Evolutionary conservation across 352 stramenopile species (phyloP).

Genomic region (Phytophthora palmivora): DNA sequence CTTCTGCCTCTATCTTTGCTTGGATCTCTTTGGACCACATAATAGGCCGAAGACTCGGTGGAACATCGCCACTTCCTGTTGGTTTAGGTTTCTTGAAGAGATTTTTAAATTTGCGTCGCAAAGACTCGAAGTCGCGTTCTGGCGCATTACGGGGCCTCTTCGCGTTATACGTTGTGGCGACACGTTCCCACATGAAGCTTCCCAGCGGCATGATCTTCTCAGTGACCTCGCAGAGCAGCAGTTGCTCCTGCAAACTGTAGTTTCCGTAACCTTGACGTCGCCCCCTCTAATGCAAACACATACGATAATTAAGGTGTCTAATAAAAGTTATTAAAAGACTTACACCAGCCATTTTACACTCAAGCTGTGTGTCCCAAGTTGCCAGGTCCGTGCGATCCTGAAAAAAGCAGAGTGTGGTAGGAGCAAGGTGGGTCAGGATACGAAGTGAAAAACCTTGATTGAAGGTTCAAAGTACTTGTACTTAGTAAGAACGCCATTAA

Average conservation of each 20-base stretch:
- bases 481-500: too few species aligned
- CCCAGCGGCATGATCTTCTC: slow-evolving; percentile 1
- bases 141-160: neutral
- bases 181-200: slow-evolving; percentile 2
- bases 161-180: neutral
- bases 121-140: slow-evolving; percentile 5
- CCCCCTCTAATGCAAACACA: too few species aligned
- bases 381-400: too few species aligned
- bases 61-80: neutral
- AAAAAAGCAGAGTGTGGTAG: too few species aligned
- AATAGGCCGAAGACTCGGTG: neutral
- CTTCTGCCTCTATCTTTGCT: neutral
- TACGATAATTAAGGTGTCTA: too few species aligned
- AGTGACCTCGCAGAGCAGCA: neutral
- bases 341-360: too few species aligned
- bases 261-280: slow-evolving; percentile 5
- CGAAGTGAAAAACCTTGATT: too few species aligned
- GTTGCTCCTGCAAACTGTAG: neutral
- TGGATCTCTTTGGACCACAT: slow-evolving; percentile 1
- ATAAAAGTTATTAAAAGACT: too few species aligned
- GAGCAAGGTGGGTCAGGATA: too few species aligned
- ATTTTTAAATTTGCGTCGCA: slow-evolving; percentile 5
- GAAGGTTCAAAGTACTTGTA: too few species aligned
- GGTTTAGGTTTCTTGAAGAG: neutral
- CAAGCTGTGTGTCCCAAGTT: too few species aligned